phyloP scores from a whole-genome alignment of 495 filamentous ascomycete species.

The Hypoxylon intermedium region DNA sequence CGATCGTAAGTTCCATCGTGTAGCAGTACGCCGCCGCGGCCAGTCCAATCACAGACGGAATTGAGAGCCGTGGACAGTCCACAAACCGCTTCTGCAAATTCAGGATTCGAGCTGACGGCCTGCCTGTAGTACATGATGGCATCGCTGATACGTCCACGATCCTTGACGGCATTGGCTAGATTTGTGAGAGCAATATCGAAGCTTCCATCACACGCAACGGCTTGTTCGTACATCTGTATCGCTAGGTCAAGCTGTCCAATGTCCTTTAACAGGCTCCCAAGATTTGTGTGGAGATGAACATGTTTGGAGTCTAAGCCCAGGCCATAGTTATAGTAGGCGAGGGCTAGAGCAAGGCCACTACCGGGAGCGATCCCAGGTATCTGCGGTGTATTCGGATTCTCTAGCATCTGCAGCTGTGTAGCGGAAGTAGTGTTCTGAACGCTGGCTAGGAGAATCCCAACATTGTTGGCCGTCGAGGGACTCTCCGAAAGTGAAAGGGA shows the following conservation, averaged over 20 bases:
- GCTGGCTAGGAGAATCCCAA: conserved; percentile 93
- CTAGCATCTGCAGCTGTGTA: conserved; percentile 43
- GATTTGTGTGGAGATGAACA: conserved; percentile 97
- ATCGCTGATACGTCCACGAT: conserved; percentile 89
- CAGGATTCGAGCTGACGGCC: conserved; percentile 87
- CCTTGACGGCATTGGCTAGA: conserved; percentile 96
- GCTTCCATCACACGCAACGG: conserved; percentile 85
- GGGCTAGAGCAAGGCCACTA: conserved; percentile 84
- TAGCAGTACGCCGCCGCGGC: conserved; percentile 82
- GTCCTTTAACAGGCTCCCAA: conserved; percentile 95
- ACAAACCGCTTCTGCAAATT: conserved; percentile 97
- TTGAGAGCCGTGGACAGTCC: conserved; percentile 95
- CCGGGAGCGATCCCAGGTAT: conserved; percentile 85
- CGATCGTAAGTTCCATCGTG: conserved; percentile 78
- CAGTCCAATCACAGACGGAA: conserved; percentile 95
- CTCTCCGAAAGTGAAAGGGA: conserved; percentile 94
- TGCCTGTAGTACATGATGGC: conserved; percentile 91
- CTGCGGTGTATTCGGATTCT: conserved; percentile 47
- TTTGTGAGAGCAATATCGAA: conserved; percentile 99
- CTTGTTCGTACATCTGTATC: conserved; percentile 97
- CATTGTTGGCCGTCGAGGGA: conserved; percentile 97
- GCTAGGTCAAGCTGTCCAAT: conserved; percentile 91
- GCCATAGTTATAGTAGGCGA: conserved; percentile 95
- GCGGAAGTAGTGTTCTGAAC: conserved; percentile 75
- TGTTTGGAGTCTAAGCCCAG: conserved; percentile 84